Evolutionary conservation across 2,329 filamentous ascomycete genomes (phyloP).

Genomic region (Thielaviopsis musarum): DNA sequence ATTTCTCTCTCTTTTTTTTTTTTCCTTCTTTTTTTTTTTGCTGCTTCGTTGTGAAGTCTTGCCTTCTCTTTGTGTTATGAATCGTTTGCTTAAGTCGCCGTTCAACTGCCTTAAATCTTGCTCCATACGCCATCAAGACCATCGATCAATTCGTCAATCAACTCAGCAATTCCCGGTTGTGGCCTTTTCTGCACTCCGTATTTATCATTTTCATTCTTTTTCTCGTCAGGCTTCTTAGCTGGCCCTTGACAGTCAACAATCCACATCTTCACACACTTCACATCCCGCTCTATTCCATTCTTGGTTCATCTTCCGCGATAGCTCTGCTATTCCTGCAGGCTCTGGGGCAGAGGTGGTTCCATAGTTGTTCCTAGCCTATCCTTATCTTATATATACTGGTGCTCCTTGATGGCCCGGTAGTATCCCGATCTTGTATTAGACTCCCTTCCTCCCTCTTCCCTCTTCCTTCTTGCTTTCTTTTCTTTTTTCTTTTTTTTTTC

Average conservation of each 20-base stretch:
- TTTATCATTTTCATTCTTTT: not conserved
- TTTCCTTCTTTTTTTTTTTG: not conserved
- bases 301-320: not conserved
- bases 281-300: not conserved
- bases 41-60: not conserved
- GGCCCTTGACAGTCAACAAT: not conserved
- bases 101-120: not conserved
- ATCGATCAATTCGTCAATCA: no score
- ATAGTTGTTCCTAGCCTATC: slow-evolving; percentile 6
- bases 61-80: not conserved
- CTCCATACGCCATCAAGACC: not conserved
- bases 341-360: not conserved
- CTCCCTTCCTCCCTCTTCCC: not conserved
- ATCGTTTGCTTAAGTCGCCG: not conserved
- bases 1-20: not conserved
- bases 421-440: slow-evolving; percentile 4
- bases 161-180: no score
- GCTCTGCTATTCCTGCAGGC: not conserved
- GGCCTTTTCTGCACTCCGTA: no score
- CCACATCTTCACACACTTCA: not conserved
- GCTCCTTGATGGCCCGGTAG: slow-evolving; percentile 9
- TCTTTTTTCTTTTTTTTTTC: not conserved
- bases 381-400: slow-evolving; percentile 5
- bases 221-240: not conserved
- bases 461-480: not conserved